phyloP scores from a whole-genome alignment of 176 grass and related monocot species.

The Juncus effusus region DNA sequence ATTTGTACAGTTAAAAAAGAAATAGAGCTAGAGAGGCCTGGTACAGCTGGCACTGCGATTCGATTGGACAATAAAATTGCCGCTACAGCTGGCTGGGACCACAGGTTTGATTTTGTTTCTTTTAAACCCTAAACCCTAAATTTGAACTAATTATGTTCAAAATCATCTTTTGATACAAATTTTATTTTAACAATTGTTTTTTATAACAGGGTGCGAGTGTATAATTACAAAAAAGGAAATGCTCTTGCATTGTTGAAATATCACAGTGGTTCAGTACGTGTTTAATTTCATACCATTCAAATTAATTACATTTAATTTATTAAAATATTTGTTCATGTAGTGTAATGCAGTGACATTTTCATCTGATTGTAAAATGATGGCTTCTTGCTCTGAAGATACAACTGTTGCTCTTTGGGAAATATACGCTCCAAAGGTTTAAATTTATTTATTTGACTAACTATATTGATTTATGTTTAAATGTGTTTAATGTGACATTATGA shows the following conservation, averaged over 20 bases:
- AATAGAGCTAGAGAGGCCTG: constrained; percentile 67
- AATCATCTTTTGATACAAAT: constrained; percentile 4
- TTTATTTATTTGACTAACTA: background rate
- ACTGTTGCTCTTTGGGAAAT: constrained; percentile 76
- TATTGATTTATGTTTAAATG: background rate
- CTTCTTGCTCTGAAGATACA: constrained; percentile 78
- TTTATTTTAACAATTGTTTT: constrained; percentile 8
- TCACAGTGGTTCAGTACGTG: constrained; percentile 58
- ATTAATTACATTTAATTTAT: background rate
- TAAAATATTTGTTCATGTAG: constrained; percentile 26
- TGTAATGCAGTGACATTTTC: constrained; percentile 79
- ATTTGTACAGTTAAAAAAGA: constrained; percentile 63
- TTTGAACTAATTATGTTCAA: constrained; percentile 14
- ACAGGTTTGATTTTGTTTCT: constrained; percentile 47
- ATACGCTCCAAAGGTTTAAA: constrained; percentile 47
- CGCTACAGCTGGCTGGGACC: constrained; percentile 92
- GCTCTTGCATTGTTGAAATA: constrained; percentile 71
- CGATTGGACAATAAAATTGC: constrained; percentile 75
- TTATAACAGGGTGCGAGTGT: constrained; percentile 66
- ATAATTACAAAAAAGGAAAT: constrained; percentile 81
- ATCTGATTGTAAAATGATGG: constrained; percentile 68
- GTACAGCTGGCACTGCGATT: constrained; percentile 58
- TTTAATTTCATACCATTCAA: background rate
- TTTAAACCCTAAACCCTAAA: background rate
- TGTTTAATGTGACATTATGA: background rate